Evolutionary conservation across 208 protist species (phyloP).

Genomic region (Sergeia podlipaevii): DNA sequence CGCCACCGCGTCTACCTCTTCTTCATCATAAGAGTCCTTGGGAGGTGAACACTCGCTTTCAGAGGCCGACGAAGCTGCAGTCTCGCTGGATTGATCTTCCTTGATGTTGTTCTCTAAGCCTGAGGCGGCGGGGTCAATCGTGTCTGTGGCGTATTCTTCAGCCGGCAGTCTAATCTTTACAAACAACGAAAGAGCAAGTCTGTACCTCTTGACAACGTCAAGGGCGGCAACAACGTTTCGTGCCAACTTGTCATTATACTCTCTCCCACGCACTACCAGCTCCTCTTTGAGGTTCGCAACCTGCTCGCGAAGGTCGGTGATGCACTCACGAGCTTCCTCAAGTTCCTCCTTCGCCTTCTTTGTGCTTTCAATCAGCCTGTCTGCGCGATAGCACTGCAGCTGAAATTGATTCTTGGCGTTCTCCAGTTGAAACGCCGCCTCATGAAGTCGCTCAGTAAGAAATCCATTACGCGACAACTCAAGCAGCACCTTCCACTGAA

Average conservation of each 20-base stretch:
- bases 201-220: slow-evolving; percentile 33
- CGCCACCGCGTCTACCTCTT: slow-evolving; percentile 10
- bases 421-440: slow-evolving; percentile 78
- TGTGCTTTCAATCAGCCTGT: slow-evolving; percentile 53
- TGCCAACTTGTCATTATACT: slow-evolving; percentile 45
- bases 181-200: slow-evolving; percentile 7
- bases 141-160: slow-evolving; percentile 1
- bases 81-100: not conserved
- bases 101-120: not conserved
- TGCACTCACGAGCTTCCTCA: slow-evolving; percentile 19
- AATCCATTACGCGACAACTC: slow-evolving; percentile 68
- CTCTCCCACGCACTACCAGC: slow-evolving; percentile 29
- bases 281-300: slow-evolving; percentile 44
- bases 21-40: not conserved
- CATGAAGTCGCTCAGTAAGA: slow-evolving; percentile 79
- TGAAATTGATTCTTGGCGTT: slow-evolving; percentile 90
- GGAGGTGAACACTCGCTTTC: not conserved
- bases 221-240: slow-evolving; percentile 25
- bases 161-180: slow-evolving; percentile 10
- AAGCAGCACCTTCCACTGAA: slow-evolving; percentile 61
- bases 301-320: slow-evolving; percentile 27
- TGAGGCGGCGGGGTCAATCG: slow-evolving; percentile 9
- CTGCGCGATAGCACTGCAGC: slow-evolving; percentile 82
- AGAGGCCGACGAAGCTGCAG: no score
- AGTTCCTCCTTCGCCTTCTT: slow-evolving; percentile 46